Base-by-base conservation (phyloP, 345 rosid genomes). In the Euphorbia peplus region DNA sequence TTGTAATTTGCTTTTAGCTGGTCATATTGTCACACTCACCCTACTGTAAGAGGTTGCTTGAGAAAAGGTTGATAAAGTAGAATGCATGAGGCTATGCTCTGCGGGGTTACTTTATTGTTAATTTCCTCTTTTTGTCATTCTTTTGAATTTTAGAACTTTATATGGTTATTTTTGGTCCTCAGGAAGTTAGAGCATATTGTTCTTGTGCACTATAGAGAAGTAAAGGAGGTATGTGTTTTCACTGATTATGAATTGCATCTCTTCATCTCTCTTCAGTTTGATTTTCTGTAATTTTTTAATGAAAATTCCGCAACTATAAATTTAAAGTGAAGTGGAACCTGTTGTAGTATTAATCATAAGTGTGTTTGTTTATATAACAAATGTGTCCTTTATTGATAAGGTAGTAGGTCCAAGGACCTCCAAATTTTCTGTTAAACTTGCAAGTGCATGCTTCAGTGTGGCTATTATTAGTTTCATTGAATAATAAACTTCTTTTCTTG, bases 141-240 rank as follows among this genome's bases (percentile, higher is more conserved):
- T 35, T 47, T 14, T 42, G 16, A 29, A 25, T 69, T 28, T 62
- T 52, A 1, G 42, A 53, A 8, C 15, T 58, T 70, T 19, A 5
- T 54, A 60, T 22, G 18, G 16, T 63, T 63, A 21, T 44, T 35
- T 60, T 65, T 55, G 29, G 14, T 75, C 74, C 81, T 73, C 97
- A 93, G 98, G 85, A 77, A 82, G 66, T 78, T 93, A 19, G 91
- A 88, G 80, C 93, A 93, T 73, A 87, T 85, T 61, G 93, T 88
- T 67, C 82, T 88, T 66, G 93, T 88, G 32, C 93, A 88, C 77
- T 88, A 93, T 83, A 81, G 90, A 81, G 92, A 90, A 82, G 92
- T 93, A 68, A 89, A 86, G 67, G 88, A 85, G 95, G 98, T 92
- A 88, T 50, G 55, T 52, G 13, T 63, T 71, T 64, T 30, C 29